Evolutionary conservation across 202 grass and related monocot genomes (phyloP).

Genomic region (Zizania palustris): DNA sequence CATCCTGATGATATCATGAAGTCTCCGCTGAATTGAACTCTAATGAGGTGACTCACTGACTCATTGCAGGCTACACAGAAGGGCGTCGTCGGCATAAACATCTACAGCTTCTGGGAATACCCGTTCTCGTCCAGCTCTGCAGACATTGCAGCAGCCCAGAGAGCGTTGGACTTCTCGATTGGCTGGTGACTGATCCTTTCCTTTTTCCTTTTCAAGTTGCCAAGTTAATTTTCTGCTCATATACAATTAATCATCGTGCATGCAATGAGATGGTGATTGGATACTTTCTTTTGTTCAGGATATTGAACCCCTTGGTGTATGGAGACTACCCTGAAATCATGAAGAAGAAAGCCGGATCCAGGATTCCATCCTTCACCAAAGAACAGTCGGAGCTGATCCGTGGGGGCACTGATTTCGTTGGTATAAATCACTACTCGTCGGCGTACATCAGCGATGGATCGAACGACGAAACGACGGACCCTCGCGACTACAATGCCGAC

Average conservation of each 20-base stretch:
- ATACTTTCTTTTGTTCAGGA: constrained; percentile 32
- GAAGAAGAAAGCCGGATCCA: too few species aligned
- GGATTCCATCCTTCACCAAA: too few species aligned
- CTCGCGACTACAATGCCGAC: constrained; percentile 58
- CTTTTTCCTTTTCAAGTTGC: not conserved
- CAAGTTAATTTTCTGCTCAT: too few species aligned
- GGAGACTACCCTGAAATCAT: too few species aligned
- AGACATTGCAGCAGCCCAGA: constrained; percentile 55
- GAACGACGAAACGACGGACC: not conserved
- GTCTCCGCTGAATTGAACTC: not conserved
- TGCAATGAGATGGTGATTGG: not conserved
- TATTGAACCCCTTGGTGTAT: too few species aligned
- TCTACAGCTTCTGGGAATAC: constrained; percentile 76
- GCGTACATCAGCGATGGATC: constrained; percentile 52
- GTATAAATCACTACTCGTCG: constrained; percentile 76
- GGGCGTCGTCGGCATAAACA: constrained; percentile 65
- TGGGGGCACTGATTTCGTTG: constrained; percentile 63
- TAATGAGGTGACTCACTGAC: too few species aligned
- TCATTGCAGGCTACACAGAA: constrained; percentile 64
- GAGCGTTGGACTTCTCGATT: constrained; percentile 56
- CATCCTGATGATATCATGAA: too few species aligned
- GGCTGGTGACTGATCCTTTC: constrained; percentile 56
- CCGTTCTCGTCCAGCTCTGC: constrained; percentile 40
- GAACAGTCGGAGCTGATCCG: constrained; percentile 62
- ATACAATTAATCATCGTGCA: too few species aligned